Base-by-base conservation (phyloP, 768 basidiomycete genomes). In the Macrolepiota albuminosa region DNA sequence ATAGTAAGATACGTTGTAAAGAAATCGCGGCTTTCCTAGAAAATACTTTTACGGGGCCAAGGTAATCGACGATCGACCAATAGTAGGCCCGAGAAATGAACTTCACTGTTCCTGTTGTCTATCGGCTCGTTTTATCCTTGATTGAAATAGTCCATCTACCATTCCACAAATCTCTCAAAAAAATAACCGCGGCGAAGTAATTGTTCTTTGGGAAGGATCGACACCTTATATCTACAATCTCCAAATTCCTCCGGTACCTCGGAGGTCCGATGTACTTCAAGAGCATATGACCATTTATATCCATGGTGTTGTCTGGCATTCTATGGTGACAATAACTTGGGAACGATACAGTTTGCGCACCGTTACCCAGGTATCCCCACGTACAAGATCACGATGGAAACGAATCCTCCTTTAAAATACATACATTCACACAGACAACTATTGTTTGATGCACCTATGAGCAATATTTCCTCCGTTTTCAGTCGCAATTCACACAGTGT, bases 241-340 rank as follows among this genome's bases (percentile, higher is more conserved):
- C 29, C 40, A 31, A 9, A 40, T 21, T 11, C n/a, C 45, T 45
- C 45, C 21, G 26, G 11, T 26, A 40, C 8, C 49, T 48, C 61
- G 54, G 61, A 57, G 49, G 31, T 51, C 60, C 60, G 60, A 50
- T 48, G 59, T 33, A 43, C 39, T 34, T 33, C 33, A 26, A 40
- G 24, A 18, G 24, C n/a, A 55, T 57, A 57, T 40, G 9, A 26
- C 24, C 29, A 7, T 47, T 56, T 16, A 11, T 31, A 29, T 60
- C 2, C 36, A 26, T 13, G 6, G 6, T 39, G 18, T 18, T n/a
- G 29, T 36, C 26, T 49, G 11, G 31, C n/a, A 31, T 26, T 26
- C 21, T 52, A 37, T 0, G 11, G 37, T 9, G 26, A 29, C 26
- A 16, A 29, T 13, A 6, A 33, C 2, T 55, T 40, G 34, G 31